Conservation (phyloP, 2,329 filamentous ascomycete species). For the Ophiostoma fasciatum region DNA sequence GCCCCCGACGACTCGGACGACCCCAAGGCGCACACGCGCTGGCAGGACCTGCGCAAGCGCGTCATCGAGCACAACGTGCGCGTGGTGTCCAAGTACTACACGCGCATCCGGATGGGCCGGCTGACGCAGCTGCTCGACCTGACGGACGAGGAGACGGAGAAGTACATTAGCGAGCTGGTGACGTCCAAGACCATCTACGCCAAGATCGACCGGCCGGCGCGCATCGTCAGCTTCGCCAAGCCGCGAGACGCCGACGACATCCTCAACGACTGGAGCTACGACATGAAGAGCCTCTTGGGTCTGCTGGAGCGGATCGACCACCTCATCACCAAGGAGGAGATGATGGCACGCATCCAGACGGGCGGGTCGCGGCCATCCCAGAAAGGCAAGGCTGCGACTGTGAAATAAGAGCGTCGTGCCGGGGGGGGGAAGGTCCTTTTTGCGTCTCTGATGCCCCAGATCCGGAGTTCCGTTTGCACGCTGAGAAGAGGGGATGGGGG, state of each 20-base stretch:
- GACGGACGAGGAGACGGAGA: conserved; percentile 90
- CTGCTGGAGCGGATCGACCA: conserved; percentile 80
- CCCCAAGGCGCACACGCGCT: conserved; percentile 69
- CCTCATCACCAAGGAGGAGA: conserved; percentile 98
- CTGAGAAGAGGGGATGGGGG: too few species aligned
- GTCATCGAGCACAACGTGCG: conserved; percentile 99
- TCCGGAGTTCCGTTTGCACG: too few species aligned
- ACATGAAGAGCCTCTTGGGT: conserved; percentile 62
- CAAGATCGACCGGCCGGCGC: conserved; percentile 88
- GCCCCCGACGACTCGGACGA: conserved; percentile 51
- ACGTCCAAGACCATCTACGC: conserved; percentile 97
- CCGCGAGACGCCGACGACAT: conserved; percentile 90
- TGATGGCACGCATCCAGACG: conserved; percentile 96
- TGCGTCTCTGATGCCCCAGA: too few species aligned
- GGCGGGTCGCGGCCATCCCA: conserved; percentile 23
- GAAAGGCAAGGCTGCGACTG: conserved; percentile 25
- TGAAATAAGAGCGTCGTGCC: conserved; percentile 13
- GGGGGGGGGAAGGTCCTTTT: background rate
- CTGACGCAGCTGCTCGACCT: conserved; percentile 84
- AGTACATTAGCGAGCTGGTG: conserved; percentile 95
- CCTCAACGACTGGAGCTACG: conserved; percentile 95
- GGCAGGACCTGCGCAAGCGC: conserved; percentile 90
- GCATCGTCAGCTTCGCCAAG: conserved; percentile 88
- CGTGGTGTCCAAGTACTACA: conserved; percentile 97
- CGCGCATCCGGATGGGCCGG: conserved; percentile 82